Evolutionary conservation across 2,329 filamentous ascomycete genomes (phyloP), one percentile per base, ranked within the genome.

Genomic region (Arachnomyces sp.): DNA sequence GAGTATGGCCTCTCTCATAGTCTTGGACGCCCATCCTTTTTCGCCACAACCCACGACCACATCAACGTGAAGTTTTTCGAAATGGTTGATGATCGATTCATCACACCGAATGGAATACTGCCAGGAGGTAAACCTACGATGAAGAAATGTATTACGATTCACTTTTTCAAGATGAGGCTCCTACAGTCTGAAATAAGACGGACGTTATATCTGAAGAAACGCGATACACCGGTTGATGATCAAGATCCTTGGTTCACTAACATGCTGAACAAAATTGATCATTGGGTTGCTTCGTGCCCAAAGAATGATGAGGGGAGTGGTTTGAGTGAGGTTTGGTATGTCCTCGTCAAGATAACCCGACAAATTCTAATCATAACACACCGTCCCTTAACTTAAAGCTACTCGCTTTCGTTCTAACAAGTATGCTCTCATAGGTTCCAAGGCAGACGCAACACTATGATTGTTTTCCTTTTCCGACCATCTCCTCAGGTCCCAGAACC

Each of bases 401-500:
- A 9, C 20, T 9, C 20, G 20, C 20, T 25, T 25, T 25, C n/a
- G n/a, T n/a, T 5, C 9, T 25, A 25, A 25, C 20, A 5, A 25
- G 20, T 5, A 25, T 25, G 20, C 43, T 18, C 46, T n/a, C 39
- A 40, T 43, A 77, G 73, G 74, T 80, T 80, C 50, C 66, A 70
- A 45, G 76, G 73, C 12, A 74, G 84, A 48, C 88, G 84, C 60
- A 88, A 95, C 57, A 86, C 85, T 34, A 90, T 95, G 79, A 71
- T 93, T 15, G 79, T 94, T 34, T 84, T 89, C 51, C 74, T 96
- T 49, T 92, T 87, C 59, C 77, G 92, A 2, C 92, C 92, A 1
- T 94, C 87, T 1, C 92, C 92, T 1, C 92, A 96, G 59, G 79
- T 96, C 2, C 85, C 90, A 0, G 81, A 84, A 45, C 92, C 92